phyloP scores from a whole-genome alignment of 2,329 filamentous ascomycete species.

The Cladosporium sp. region DNA sequence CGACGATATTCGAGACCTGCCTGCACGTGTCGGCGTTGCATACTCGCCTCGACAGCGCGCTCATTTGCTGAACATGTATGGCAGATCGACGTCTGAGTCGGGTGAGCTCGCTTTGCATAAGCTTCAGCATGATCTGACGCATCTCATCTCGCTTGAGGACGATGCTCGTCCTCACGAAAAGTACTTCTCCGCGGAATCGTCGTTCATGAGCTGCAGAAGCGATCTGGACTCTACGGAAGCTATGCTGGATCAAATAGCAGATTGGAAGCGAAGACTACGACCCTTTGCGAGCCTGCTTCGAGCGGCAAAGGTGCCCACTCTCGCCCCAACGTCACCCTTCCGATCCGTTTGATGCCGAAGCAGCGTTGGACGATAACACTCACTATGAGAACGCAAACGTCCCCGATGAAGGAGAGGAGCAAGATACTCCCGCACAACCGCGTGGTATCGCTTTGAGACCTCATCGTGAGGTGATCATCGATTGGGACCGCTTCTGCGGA shows the following conservation, averaged over 20 bases:
- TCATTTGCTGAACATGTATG: not conserved
- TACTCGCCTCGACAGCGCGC: not conserved
- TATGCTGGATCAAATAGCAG: not conserved
- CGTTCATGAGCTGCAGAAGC: not conserved
- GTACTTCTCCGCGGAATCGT: not conserved
- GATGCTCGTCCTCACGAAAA: not conserved
- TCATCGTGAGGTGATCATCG: not conserved
- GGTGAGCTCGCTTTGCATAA: not conserved
- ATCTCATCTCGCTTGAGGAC: not conserved
- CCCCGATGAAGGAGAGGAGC: not conserved
- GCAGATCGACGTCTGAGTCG: not conserved
- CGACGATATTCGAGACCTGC: not conserved
- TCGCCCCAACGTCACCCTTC: not conserved
- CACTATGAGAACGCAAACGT: not conserved
- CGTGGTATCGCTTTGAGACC: not conserved
- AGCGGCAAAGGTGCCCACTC: not conserved
- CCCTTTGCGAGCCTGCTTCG: not conserved
- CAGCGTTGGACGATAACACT: not conserved
- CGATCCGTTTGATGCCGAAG: not conserved
- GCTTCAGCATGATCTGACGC: not conserved
- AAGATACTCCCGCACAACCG: not conserved
- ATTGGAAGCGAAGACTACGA: not conserved
- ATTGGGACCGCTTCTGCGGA: not conserved
- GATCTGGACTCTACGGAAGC: not conserved
- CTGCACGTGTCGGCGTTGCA: not conserved